Evolutionary conservation across 768 basidiomycete species (phyloP).

Genomic region (Leccinum sublutescens): DNA sequence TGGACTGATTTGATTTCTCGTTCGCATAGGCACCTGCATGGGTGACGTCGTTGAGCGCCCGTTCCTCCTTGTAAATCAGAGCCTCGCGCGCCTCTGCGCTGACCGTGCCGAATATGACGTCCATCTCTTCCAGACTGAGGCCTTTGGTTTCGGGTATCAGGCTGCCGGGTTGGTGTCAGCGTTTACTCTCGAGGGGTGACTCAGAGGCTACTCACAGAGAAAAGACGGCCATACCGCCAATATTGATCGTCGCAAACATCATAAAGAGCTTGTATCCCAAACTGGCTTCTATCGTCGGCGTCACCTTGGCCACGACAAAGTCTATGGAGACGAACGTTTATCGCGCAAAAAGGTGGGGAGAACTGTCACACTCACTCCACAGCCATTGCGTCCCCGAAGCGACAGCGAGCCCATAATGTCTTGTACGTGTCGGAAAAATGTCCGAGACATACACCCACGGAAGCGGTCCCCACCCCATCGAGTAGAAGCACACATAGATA

Average conservation of each 20-base stretch:
- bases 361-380: conserved; percentile 53
- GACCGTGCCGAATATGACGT: conserved; percentile 58
- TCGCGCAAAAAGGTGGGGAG: not conserved
- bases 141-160: conserved; percentile 65
- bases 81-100: conserved; percentile 50
- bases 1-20: not conserved
- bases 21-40: not conserved
- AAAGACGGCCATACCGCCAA: conserved; percentile 68
- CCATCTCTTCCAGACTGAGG: conserved; percentile 54
- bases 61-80: conserved; percentile 49
- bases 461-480: conserved; percentile 80
- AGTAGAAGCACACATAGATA: conserved; percentile 85
- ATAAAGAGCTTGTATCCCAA: conserved; percentile 76
- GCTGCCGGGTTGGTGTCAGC: conserved; percentile 26
- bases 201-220: conserved; percentile 45
- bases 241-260: conserved; percentile 74
- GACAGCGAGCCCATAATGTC: conserved; percentile 74
- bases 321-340: conserved; percentile 38
- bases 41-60: conserved; percentile 13
- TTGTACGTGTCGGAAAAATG: conserved; percentile 83
- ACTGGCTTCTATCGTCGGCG: conserved; percentile 57
- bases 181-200: not conserved
- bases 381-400: conserved; percentile 83
- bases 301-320: conserved; percentile 71
- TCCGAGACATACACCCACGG: conserved; percentile 73